Percentiles rank a stretch among this genome's conserved stretches.
Evolutionary conservation across 2,329 filamentous ascomycete genomes (phyloP).

Genomic region (Cadophora sp.): DNA sequence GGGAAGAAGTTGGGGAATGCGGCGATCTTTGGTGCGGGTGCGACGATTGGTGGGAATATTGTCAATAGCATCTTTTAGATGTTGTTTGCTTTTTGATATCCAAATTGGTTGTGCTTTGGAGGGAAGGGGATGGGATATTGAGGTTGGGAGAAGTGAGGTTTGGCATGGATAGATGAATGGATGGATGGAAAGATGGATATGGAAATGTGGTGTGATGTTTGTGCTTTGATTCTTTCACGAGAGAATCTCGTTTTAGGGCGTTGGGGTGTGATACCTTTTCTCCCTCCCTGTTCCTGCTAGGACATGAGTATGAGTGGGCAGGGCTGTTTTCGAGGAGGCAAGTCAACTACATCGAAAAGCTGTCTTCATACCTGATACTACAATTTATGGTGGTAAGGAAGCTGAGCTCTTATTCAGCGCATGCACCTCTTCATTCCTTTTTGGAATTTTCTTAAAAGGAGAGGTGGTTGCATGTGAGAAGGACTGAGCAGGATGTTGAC

Average conservation of each 20-base stretch:
- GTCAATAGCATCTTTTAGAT: slow-evolving; percentile 86
- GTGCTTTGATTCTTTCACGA: neutral
- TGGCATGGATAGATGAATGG: neutral
- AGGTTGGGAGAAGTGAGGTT: neutral
- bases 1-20: slow-evolving; percentile 89
- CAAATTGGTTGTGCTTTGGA: neutral
- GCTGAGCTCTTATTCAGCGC: no score
- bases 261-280: neutral
- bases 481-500: no score
- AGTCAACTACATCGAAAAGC: no score
- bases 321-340: neutral
- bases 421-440: no score
- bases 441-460: no score
- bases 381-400: no score
- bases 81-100: neutral
- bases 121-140: neutral
- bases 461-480: no score
- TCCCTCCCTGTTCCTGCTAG: no score
- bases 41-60: slow-evolving; percentile 87
- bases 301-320: neutral
- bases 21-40: slow-evolving; percentile 91
- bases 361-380: no score
- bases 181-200: slow-evolving; percentile 3
- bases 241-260: slow-evolving; percentile 7
- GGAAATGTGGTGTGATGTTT: neutral